These are phyloP conservation scores for Kokia cookei DNA, from an alignment of 441 rosid species.

Conservation along the genomic window DNA sequence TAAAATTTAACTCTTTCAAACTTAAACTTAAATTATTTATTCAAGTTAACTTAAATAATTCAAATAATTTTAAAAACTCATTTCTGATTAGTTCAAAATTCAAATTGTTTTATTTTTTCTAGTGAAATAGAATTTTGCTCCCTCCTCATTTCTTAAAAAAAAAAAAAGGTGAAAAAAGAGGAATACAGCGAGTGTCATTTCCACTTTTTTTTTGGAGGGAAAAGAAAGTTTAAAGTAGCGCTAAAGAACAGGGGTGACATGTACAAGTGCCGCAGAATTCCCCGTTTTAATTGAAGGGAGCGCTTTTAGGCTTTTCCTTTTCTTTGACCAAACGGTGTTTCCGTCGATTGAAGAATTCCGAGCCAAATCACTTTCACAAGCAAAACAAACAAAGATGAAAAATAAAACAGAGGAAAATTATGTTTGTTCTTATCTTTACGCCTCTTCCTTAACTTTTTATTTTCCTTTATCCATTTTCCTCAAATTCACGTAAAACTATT, in stretches of 20 bases:
- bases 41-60: too few relatives aligned
- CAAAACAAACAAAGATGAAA: neutral
- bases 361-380: neutral
- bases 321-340: conserved; percentile 34
- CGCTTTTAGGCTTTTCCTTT: conserved; percentile 8
- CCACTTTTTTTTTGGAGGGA: too few relatives aligned
- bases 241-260: conserved; percentile 34
- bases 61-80: too few relatives aligned
- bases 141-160: too few relatives aligned
- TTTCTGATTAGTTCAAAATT: too few relatives aligned
- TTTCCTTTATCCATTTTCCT: neutral
- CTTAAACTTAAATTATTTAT: too few relatives aligned
- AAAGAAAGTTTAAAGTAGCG: too few relatives aligned
- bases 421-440: conserved; percentile 1
- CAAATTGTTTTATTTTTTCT: too few relatives aligned
- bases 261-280: conserved; percentile 15
- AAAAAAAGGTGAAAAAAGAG: too few relatives aligned
- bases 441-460: neutral
- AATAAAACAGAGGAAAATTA: neutral
- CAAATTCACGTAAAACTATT: neutral
- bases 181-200: too few relatives aligned
- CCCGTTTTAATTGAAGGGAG: neutral
- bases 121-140: too few relatives aligned
- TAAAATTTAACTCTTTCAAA: too few relatives aligned
- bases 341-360: conserved; percentile 21